Conservation (phyloP, 78 protist species). For the Anaeramoeba ignava region DNA sequence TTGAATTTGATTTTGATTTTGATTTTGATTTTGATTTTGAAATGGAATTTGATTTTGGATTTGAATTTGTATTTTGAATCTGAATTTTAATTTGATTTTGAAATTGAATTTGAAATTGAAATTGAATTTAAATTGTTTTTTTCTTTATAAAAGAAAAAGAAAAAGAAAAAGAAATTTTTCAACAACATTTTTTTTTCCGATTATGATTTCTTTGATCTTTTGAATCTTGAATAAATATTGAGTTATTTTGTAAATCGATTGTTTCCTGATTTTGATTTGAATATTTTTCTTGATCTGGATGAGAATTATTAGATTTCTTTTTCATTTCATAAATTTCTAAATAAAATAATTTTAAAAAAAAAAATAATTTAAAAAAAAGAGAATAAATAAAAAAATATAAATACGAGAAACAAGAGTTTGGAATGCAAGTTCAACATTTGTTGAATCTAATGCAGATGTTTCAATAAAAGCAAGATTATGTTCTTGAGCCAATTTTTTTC, state of each 20-base stretch:
- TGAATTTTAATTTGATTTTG: too few species aligned
- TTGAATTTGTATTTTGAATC: too few species aligned
- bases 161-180: too few species aligned
- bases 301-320: conserved; percentile 2
- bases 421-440: not conserved
- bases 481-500: conserved; percentile 7
- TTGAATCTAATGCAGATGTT: not conserved
- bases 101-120: too few species aligned
- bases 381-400: not conserved
- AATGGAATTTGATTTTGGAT: too few species aligned
- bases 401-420: not conserved
- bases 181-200: too few species aligned
- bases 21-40: too few species aligned
- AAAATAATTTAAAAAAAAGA: not conserved
- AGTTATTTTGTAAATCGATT: not conserved
- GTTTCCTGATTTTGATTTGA: not conserved
- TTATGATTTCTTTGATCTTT: too few species aligned
- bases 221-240: too few species aligned
- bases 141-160: too few species aligned
- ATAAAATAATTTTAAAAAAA: conserved; percentile 2
- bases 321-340: not conserved
- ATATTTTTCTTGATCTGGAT: not conserved
- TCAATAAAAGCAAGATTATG: not conserved
- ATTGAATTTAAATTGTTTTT: too few species aligned
- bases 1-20: too few species aligned